Base-by-base conservation (phyloP, 179 eudicot genomes). In the Gypsophila paniculata region DNA sequence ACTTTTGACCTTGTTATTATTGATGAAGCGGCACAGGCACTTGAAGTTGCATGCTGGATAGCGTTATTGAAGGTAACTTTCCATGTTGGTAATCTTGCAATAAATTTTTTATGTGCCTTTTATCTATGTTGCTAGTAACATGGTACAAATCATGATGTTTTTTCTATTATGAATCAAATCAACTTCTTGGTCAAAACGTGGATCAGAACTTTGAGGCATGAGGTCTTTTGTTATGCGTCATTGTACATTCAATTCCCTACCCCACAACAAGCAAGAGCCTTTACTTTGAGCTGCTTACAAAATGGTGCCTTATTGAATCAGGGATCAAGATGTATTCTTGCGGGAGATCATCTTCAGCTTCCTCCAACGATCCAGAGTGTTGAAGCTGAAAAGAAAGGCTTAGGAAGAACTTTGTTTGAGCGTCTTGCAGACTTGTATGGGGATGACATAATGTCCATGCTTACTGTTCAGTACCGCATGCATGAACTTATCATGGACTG, bases 11-110 rank as follows among this genome's bases (percentile, higher is more conserved):
- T 94, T 74, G 97, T 94, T 73, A 86, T 94, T 49, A 94, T 94
- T 71, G 99, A 94, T 78, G 99, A 94, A 88, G 99, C 99, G 83
- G 99, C 99, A 64, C 99, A 94, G 78, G 99, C 99, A 55, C 93
- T 94, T 68, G 98, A 93, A 81, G 76, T 93, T 75, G 96, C 97
- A 63, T 93, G 97, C 84, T 93, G 98, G 98, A 93, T 93, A 76
- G 98, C 97, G 73, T 84, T 93, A 52, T 72, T 93, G 60, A 93
- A 93, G 98, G 98, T 87, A 79, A 75, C 44, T 52, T 54, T 51
- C 49, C n/a, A 19, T 48, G 5, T 58, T 63, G 48, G 63, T 59
- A 23, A 32, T 61, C 9, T 22, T 72, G 57, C 8, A 25, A 49
- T 34, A 38, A 1, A 8, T 65, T 23, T 23, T 5, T 32, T 8